Evolutionary conservation across 768 basidiomycete genomes (phyloP).

Genomic region (Thelephora aurantiotincta): DNA sequence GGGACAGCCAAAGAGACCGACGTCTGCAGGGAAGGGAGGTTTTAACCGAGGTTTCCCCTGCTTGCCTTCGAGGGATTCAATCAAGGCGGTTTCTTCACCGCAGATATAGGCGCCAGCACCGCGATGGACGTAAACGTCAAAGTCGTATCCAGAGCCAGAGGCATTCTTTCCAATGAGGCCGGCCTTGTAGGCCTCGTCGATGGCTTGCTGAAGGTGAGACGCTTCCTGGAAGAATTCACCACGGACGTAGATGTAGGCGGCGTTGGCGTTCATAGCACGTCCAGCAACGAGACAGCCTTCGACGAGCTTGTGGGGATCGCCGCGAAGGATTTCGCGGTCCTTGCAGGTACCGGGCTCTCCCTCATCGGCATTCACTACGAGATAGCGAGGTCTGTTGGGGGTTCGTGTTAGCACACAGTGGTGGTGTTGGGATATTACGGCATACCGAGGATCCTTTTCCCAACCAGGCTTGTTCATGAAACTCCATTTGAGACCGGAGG

Average conservation of each 20-base stretch:
- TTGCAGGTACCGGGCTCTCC: slow-evolving; percentile 99
- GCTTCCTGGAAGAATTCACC: slow-evolving; percentile 98
- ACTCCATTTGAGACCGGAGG: slow-evolving; percentile 92
- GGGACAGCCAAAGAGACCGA: slow-evolving; percentile 94
- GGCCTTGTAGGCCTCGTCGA: slow-evolving; percentile 84
- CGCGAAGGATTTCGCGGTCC: slow-evolving; percentile 94
- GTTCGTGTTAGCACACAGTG: not conserved
- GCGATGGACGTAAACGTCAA: slow-evolving; percentile 97
- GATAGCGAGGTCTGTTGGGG: slow-evolving; percentile 71
- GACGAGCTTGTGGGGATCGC: slow-evolving; percentile 95
- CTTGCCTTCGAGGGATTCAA: slow-evolving; percentile 95
- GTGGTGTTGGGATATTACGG: not conserved
- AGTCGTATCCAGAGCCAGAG: slow-evolving; percentile 85
- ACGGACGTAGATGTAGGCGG: slow-evolving; percentile 99
- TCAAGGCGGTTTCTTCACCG: slow-evolving; percentile 95
- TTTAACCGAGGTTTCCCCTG: slow-evolving; percentile 97
- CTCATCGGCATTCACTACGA: slow-evolving; percentile 97
- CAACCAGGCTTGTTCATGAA: slow-evolving; percentile 99
- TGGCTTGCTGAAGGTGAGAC: slow-evolving; percentile 85
- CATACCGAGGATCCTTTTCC: slow-evolving; percentile 82
- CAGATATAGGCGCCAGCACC: slow-evolving; percentile 98
- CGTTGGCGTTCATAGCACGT: slow-evolving; percentile 91
- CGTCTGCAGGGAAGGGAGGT: slow-evolving; percentile 97
- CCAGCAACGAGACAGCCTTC: slow-evolving; percentile 97
- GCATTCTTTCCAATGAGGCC: slow-evolving; percentile 84